Conservation (phyloP, 2,329 filamentous ascomycete species). For the Cladorrhinum sp. region DNA sequence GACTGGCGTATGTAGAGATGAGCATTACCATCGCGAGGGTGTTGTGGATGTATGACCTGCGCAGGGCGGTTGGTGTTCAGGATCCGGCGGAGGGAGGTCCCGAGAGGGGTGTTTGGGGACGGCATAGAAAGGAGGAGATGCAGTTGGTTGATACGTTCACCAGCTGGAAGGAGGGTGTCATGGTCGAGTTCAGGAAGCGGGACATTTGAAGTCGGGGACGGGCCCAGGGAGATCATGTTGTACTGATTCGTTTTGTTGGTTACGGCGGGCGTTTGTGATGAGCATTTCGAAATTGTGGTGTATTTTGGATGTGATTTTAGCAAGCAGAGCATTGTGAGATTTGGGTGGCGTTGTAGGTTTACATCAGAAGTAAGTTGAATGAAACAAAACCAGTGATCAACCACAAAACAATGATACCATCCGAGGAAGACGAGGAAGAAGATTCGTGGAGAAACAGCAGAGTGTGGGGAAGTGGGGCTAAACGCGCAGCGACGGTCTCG, state of each 20-base stretch:
- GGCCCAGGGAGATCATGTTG: not conserved
- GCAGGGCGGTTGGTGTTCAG: constrained; percentile 45
- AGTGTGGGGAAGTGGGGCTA: constrained; percentile 7
- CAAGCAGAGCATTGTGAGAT: not conserved
- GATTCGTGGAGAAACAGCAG: constrained; percentile 13
- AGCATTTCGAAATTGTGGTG: not conserved
- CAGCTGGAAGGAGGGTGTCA: constrained; percentile 67
- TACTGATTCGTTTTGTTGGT: not conserved
- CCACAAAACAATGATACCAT: not conserved
- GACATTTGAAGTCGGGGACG: constrained; percentile 15
- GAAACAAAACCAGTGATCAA: not conserved
- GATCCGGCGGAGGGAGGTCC: constrained; percentile 52
- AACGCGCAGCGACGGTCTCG: not conserved
- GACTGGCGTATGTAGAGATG: constrained; percentile 66
- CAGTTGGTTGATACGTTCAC: constrained; percentile 72
- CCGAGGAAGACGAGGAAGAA: not conserved
- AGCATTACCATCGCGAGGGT: constrained; percentile 59
- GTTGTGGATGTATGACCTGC: constrained; percentile 60
- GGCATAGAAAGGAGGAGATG: constrained; percentile 58
- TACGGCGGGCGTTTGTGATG: not conserved
- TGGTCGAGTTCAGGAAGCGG: constrained; percentile 58
- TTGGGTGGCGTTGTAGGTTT: not conserved
- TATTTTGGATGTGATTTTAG: not conserved
- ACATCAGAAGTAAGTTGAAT: not conserved
- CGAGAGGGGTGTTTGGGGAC: constrained; percentile 48